Evolutionary conservation across 1,139 yeast species (phyloP).

Genomic region (Lodderomyces metapsilosis): DNA sequence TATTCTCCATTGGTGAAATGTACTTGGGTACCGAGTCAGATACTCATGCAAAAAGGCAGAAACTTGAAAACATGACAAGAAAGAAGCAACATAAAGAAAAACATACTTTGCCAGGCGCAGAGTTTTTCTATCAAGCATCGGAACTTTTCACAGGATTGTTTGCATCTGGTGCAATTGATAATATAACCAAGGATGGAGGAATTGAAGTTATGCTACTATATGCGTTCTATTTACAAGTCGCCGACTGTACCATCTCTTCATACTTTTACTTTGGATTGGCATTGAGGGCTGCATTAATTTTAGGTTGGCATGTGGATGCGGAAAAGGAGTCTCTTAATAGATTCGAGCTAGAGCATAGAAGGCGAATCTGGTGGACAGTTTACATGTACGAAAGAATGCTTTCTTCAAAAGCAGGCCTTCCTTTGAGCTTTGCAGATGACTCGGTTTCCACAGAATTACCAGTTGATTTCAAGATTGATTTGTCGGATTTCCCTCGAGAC

Average conservation of each 20-base stretch:
- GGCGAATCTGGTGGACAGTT: conserved; percentile 90
- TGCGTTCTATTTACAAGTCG: conserved; percentile 81
- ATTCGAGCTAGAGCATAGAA: conserved; percentile 73
- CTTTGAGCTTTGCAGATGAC: conserved; percentile 74
- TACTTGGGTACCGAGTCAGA: conserved; percentile 68
- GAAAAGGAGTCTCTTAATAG: conserved; percentile 62
- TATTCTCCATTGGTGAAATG: conserved; percentile 86
- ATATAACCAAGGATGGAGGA: conserved; percentile 75
- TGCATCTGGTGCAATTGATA: conserved; percentile 78
- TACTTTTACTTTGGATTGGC: conserved; percentile 82
- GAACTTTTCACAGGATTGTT: conserved; percentile 72
- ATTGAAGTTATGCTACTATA: conserved; percentile 75
- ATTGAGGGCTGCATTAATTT: conserved; percentile 64
- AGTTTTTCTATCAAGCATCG: conserved; percentile 73
- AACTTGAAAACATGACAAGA: conserved; percentile 40
- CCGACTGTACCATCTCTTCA: conserved; percentile 81
- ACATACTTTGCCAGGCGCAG: conserved; percentile 68
- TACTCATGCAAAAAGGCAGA: conserved; percentile 33
- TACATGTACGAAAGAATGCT: conserved; percentile 87
- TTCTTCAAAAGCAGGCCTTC: conserved; percentile 82
- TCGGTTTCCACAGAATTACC: conserved; percentile 78
- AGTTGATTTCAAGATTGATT: conserved; percentile 61
- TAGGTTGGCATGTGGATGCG: conserved; percentile 85
- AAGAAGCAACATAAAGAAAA: conserved; percentile 18
- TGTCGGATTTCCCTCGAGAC: conserved; percentile 53